phyloP scores from a whole-genome alignment of 1,139 yeast genomes.

The Protomyces inouyei region DNA sequence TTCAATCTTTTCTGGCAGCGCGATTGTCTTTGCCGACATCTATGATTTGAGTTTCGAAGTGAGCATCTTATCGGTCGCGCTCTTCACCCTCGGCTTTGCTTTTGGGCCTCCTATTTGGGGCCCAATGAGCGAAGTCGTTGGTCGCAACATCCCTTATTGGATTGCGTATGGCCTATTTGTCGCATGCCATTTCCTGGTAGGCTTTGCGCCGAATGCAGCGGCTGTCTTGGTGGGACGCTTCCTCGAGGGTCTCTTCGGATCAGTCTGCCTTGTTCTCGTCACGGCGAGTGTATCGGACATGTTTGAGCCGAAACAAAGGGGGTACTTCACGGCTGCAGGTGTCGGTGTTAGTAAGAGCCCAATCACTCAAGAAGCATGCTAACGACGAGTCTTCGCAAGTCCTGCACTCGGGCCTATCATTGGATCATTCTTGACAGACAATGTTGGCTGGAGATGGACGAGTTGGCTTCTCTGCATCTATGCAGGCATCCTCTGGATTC shows the following conservation, averaged over 20 bases:
- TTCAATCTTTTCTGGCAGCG: slow-evolving; percentile 17
- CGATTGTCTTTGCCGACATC: slow-evolving; percentile 1
- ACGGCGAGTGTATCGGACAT: slow-evolving; percentile 79
- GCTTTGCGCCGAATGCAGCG: neutral
- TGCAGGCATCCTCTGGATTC: slow-evolving; percentile 43
- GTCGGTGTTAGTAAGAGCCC: slow-evolving; percentile 41
- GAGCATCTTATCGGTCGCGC: slow-evolving; percentile 1
- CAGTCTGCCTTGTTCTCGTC: slow-evolving; percentile 34
- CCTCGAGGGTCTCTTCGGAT: neutral
- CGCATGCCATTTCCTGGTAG: neutral
- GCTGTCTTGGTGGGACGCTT: neutral
- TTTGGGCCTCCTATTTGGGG: neutral
- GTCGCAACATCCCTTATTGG: neutral
- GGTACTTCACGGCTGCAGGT: slow-evolving; percentile 46
- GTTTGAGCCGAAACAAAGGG: slow-evolving; percentile 65
- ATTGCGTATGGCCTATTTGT: slow-evolving; percentile 1
- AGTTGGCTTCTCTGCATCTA: slow-evolving; percentile 46
- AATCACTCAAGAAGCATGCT: neutral
- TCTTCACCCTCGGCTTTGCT: neutral
- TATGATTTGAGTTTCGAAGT: slow-evolving; percentile 5
- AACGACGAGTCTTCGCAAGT: slow-evolving; percentile 53
- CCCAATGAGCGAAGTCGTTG: neutral
- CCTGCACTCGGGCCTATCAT: slow-evolving; percentile 81
- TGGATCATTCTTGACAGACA: slow-evolving; percentile 44
- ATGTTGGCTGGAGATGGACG: slow-evolving; percentile 52